A percentile compares a stretch with the other conserved stretches of the same genome.
phyloP scores from a whole-genome alignment of 2,329 filamentous ascomycete genomes.

The Cercospora citrullina region DNA sequence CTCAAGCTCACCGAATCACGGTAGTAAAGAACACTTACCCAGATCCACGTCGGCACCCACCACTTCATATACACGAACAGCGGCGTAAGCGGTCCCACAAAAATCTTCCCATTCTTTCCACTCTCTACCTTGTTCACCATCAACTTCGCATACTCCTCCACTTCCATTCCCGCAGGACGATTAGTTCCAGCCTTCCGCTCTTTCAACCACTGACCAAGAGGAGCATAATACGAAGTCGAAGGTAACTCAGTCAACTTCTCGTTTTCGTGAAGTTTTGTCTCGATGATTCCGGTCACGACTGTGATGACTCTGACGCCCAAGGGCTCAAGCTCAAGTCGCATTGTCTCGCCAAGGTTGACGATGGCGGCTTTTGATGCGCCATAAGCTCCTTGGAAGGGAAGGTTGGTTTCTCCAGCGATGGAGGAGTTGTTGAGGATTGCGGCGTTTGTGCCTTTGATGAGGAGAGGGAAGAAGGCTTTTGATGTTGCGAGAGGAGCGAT shows the following conservation, averaged over 20 bases:
- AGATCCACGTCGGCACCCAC: conserved; percentile 24
- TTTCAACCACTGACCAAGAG: conserved; percentile 15
- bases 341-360: conserved; percentile 27
- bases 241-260: conserved; percentile 16
- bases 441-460: conserved; percentile 29
- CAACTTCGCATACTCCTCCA: conserved; percentile 19
- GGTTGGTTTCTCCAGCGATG: conserved; percentile 21
- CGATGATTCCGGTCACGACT: conserved; percentile 26
- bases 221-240: conserved; percentile 12
- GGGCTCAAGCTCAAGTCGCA: conserved; percentile 31
- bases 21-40: conserved; percentile 9
- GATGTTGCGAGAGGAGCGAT: conserved; percentile 42
- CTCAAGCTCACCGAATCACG: not conserved
- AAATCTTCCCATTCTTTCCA: conserved; percentile 19
- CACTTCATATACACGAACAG: conserved; percentile 22
- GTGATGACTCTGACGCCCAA: conserved; percentile 33
- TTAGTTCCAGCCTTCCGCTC: conserved; percentile 21
- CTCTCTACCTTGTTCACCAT: conserved; percentile 19
- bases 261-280: conserved; percentile 24
- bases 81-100: conserved; percentile 19
- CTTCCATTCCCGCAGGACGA: conserved; percentile 21
- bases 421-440: conserved; percentile 21
- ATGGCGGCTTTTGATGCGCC: conserved; percentile 31
- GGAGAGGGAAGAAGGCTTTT: conserved; percentile 49
- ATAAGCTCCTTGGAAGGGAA: conserved; percentile 28